Base-by-base conservation (phyloP, 2,329 filamentous ascomycete genomes). In the Aspergillus aculeatinus region DNA sequence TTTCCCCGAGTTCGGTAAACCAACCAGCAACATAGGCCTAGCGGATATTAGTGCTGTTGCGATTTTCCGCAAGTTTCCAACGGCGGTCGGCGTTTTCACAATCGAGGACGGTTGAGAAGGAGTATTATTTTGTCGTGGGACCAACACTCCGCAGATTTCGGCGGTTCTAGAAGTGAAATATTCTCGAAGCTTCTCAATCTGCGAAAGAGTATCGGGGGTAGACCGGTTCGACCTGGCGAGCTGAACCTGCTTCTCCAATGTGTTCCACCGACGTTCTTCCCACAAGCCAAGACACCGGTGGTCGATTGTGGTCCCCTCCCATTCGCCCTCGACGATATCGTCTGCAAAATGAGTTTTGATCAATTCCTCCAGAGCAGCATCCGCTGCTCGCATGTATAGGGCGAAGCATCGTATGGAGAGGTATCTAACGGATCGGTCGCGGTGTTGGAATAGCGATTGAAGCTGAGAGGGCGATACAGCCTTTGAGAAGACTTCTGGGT, bases 1-100 rank as follows among this genome's bases (percentile, higher is more conserved):
- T 80, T 99, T 99, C 54, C 95, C 95, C 33, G 90, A 90, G 21
- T 96, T 94, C 7, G 94, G 86, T 14, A 91, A 80, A 1, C 95
- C 95, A 63, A 92, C 86, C 4, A 99, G 82, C 21, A 99, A 81
- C 39, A 97, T 82, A 0, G 96, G 92, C 0, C 87, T 86, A 1
- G 85, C 74, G 4, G 81, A 81, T 49, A 89, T 87, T 31, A 99
- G 79, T 51, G 88, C 83, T 29, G 77, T 76, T 2, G 90, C 89
- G 58, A 98, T 83, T 11, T 75, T 80, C 68, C 86, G 84, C 42
- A 96, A 79, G 65, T 98, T 99, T 10, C 74, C 74, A 33, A 83
- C 77, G 0, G 92, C 91, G 0, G 92, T 96, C 0, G 82, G 72
- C 0, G 93, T 96, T 61, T 85, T 80, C 21, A 95, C 84, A 29